Base-by-base conservation (phyloP, 2,329 filamentous ascomycete species). In the Fusarium anthophilum region DNA sequence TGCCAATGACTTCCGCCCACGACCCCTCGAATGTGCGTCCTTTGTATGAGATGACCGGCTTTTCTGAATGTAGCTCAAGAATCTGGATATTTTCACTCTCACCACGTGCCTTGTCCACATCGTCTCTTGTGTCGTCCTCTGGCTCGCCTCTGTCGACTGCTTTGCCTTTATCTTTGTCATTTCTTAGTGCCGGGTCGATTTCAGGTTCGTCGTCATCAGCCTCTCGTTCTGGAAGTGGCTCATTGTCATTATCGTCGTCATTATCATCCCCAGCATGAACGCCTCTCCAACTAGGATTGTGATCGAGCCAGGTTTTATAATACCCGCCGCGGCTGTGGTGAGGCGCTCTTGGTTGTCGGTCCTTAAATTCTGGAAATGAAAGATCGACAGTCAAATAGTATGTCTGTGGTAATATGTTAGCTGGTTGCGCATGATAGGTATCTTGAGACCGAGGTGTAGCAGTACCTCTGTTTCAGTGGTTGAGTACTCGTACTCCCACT, bases 1-100 rank as follows among this genome's bases (percentile, higher is more conserved):
- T 97, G 41, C 96, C 96, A 48, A 97, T 89, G 68, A 94, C 92
- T 70, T 93, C 91, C 17, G 90, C 89, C 96, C 96, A 98, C 51
- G 90, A 85, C 73, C 94, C 96, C 72, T 90, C 91, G 80, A 95
- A 96, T 28, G 97, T 85, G 70, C 92, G 90, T 37, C 93, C 93
- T 66, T 92, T 89, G 82, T 97, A 97, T 28, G 93, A 92, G 67
- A 98, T 87, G 35, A 98, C 85, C 0, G 96, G 96, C 55, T 93
- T 92, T 6, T 84, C 79, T 3, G 92, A 92, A 81, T 97, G 93
- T 8, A 98, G 87, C 35, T 94, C 94, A n/a, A 96, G 86, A 57
- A 98, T 91, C 79, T 98, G 94, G 11, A 98, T 89, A 44, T 88
- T 83, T 26, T 76, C 69, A 18, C 62, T 54, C 22, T 62, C 59